Evolutionary conservation across 768 basidiomycete species (phyloP), one percentile per base, ranked within the genome.

Genomic region (Tulasnella sp.): DNA sequence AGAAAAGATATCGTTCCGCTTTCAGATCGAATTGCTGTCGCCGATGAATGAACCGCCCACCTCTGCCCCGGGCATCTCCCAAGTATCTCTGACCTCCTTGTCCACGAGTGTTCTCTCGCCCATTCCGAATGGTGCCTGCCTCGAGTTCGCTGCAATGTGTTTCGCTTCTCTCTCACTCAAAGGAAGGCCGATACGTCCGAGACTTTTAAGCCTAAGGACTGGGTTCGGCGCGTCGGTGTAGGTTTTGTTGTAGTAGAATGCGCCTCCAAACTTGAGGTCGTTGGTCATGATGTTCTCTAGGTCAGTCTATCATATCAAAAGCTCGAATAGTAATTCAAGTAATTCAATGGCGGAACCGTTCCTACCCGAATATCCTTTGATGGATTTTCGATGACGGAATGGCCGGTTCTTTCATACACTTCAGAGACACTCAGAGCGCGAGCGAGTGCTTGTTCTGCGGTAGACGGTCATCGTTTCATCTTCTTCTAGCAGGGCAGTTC

Each of bases 21-120:
- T 7, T 47, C 4, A 68, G 8, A 19, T 37, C 29, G 26, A n/a
- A 17, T 37, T 7, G 41, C 8, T 41, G 29, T 5, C 16, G 7
- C 19, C 29, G 41, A 2, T 8, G 29, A 8, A 17, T 19, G 29
- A 9, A 29, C 32, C n/a, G 29, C 62, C 5, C 34, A 78, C 78
- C 67, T 78, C 75, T 0, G 72, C 74, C 0, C 83, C 81, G 65
- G 83, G 82, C 62, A 86, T 83, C 75, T 86, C 84, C 84, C 84
- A 86, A 1, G 84, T 65, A 7, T 65, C 82, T 14, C 84, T 77
- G 5, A 85, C 83, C 0, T 78, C 75, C 52, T 78, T 84, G 74
- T 86, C 81, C 1, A 85, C 80, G 12, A 84, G 72, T 0, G 83
- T 84, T 11, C 79, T 76, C 41, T 81, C 79, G 16, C 82, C 83